A percentile compares a stretch with the other conserved stretches of the same genome.
These are phyloP conservation scores for Stachybotrys elegans DNA, from an alignment of 2,329 filamentous ascomycete species.

Conservation along the genomic window DNA sequence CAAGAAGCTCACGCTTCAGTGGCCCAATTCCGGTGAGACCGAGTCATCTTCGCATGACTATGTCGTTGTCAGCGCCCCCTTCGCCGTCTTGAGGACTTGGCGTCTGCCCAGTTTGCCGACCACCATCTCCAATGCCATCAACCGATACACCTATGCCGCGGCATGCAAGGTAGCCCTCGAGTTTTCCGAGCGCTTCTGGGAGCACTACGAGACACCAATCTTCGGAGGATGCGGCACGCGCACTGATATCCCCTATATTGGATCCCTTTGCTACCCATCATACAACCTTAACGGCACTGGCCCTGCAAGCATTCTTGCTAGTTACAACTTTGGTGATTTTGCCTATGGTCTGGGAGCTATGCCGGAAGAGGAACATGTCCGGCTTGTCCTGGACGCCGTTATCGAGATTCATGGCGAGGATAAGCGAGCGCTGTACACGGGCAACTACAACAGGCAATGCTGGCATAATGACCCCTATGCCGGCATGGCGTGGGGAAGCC, in stretches of 20 bases:
- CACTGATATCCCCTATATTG: constrained; percentile 56
- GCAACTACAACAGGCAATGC: constrained; percentile 5
- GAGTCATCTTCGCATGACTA: constrained; percentile 57
- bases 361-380: constrained; percentile 42
- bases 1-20: constrained; percentile 52
- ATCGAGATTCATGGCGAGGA: constrained; percentile 6
- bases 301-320: constrained; percentile 57
- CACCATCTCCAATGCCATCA: constrained; percentile 42
- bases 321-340: constrained; percentile 46
- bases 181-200: constrained; percentile 61
- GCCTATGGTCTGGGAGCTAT: constrained; percentile 35
- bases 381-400: constrained; percentile 5
- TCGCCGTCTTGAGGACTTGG: constrained; percentile 60
- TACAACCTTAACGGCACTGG: constrained; percentile 61
- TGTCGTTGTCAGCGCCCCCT: constrained; percentile 59
- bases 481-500: constrained; percentile 49
- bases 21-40: constrained; percentile 38
- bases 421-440: constrained; percentile 6
- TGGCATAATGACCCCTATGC: constrained; percentile 4
- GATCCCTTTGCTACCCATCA: constrained; percentile 60
- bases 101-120: constrained; percentile 41
- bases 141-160: constrained; percentile 34
- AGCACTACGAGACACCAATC: constrained; percentile 48
- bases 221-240: constrained; percentile 55
- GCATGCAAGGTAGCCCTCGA: constrained; percentile 61